Conservation (phyloP, 768 basidiomycete genomes). For the Lactarius tabidus region DNA sequence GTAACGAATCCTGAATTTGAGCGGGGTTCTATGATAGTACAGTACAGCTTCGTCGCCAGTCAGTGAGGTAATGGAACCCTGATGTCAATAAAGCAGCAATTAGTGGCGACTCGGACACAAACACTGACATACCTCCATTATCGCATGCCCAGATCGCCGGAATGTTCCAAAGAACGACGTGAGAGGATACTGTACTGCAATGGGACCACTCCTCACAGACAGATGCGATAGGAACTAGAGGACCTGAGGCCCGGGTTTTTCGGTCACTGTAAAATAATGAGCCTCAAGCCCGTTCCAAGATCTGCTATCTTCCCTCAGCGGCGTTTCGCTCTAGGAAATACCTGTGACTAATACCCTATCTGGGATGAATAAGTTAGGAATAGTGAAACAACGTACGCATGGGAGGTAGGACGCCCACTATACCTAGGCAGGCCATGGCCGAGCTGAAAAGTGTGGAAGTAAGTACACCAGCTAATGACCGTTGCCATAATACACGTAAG, state of each 20-base stretch:
- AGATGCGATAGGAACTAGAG: constrained; percentile 4
- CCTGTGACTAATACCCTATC: background rate
- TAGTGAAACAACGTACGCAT: background rate
- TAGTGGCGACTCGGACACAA: constrained; percentile 8
- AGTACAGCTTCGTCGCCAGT: constrained; percentile 6
- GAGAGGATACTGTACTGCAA: background rate
- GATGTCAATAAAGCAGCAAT: constrained; percentile 10
- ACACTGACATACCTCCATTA: constrained; percentile 2
- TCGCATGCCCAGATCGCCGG: background rate
- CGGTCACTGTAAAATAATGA: background rate
- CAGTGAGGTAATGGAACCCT: constrained; percentile 2
- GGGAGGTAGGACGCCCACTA: background rate
- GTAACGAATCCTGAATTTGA: constrained; percentile 1
- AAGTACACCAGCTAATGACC: background rate
- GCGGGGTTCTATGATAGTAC: background rate
- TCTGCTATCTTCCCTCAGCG: background rate
- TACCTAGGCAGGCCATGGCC: background rate
- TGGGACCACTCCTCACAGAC: constrained; percentile 1
- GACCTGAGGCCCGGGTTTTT: background rate
- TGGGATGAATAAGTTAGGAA: background rate
- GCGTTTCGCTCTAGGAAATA: background rate
- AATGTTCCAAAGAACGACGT: constrained; percentile 20
- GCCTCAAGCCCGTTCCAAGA: background rate
- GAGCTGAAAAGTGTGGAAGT: background rate
- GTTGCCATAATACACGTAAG: background rate